Percentiles rank a stretch among this genome's conserved stretches.
phyloP scores from a whole-genome alignment of 495 filamentous ascomycete species.

The Xylaria palmicola region DNA sequence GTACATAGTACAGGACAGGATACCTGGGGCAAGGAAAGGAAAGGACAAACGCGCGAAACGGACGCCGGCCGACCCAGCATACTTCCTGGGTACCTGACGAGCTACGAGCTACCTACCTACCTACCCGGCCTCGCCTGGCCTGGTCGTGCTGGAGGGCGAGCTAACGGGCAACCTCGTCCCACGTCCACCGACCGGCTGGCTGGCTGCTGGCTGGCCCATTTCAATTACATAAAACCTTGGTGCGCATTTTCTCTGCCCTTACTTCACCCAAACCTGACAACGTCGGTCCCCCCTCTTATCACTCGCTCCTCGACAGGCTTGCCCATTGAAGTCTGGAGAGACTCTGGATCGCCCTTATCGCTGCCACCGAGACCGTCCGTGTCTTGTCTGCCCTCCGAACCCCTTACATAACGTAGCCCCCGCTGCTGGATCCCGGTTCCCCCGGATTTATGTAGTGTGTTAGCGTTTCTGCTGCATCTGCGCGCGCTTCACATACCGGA shows the following conservation, averaged over 20 bases:
- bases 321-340: slow-evolving; percentile 11
- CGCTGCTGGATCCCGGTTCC: slow-evolving; percentile 48
- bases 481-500: slow-evolving; percentile 18
- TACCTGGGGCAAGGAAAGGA: too few species aligned
- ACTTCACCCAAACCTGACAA: slow-evolving; percentile 47
- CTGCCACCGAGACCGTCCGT: slow-evolving; percentile 17
- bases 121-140: too few species aligned
- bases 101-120: too few species aligned
- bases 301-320: slow-evolving; percentile 24
- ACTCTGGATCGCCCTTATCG: slow-evolving; percentile 30
- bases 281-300: slow-evolving; percentile 41
- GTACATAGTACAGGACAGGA: too few species aligned
- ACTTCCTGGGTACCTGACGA: too few species aligned
- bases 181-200: slow-evolving; percentile 23
- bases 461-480: slow-evolving; percentile 38
- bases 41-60: too few species aligned
- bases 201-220: slow-evolving; percentile 30
- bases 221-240: slow-evolving; percentile 57
- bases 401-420: slow-evolving; percentile 45
- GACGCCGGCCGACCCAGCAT: too few species aligned
- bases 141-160: too few species aligned
- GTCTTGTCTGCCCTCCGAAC: slow-evolving; percentile 29
- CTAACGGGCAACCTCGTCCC: not conserved
- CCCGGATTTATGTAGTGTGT: slow-evolving; percentile 52
- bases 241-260: slow-evolving; percentile 45